These are phyloP conservation scores for Podospora didyma DNA, from an alignment of 495 filamentous ascomycete genomes.

Conservation along the genomic window DNA sequence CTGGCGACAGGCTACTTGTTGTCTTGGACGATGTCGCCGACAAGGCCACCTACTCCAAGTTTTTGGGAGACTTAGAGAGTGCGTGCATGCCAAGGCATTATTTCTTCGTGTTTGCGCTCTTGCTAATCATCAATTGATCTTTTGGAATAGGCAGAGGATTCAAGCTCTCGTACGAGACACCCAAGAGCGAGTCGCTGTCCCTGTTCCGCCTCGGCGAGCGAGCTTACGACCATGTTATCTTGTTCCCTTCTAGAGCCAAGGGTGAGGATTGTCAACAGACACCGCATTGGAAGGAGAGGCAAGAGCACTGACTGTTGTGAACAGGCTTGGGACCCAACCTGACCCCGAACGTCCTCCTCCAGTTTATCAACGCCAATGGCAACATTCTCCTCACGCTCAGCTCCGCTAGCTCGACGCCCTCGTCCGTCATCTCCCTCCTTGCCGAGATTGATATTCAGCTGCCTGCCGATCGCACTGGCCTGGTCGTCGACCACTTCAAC, in stretches of 20 bases:
- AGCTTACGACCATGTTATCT: slow-evolving; percentile 82
- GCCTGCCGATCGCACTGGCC: slow-evolving; percentile 72
- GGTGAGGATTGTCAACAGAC: slow-evolving; percentile 43
- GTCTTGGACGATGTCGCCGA: slow-evolving; percentile 79
- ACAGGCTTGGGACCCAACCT: slow-evolving; percentile 81
- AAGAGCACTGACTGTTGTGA: background rate
- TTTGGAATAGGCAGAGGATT: slow-evolving; percentile 69
- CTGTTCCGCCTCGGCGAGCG: slow-evolving; percentile 85
- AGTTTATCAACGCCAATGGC: slow-evolving; percentile 87
- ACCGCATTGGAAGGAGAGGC: too few relatives aligned
- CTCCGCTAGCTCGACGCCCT: slow-evolving; percentile 65
- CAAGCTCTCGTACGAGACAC: slow-evolving; percentile 72
- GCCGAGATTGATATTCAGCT: slow-evolving; percentile 89
- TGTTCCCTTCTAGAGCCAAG: slow-evolving; percentile 86
- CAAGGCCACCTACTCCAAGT: slow-evolving; percentile 73
- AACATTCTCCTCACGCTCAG: slow-evolving; percentile 91
- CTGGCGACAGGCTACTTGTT: slow-evolving; percentile 77
- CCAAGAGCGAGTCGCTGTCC: slow-evolving; percentile 76
- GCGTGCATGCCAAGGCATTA: slow-evolving; percentile 14
- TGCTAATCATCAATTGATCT: slow-evolving; percentile 14
- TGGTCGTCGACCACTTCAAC: slow-evolving; percentile 93
- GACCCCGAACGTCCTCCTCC: slow-evolving; percentile 78
- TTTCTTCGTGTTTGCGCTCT: background rate
- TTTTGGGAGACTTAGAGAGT: slow-evolving; percentile 82
- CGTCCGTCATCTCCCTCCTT: slow-evolving; percentile 77